Conservation (phyloP, 2,329 filamentous ascomycete genomes). For the Aspergillus thermomutatus region DNA sequence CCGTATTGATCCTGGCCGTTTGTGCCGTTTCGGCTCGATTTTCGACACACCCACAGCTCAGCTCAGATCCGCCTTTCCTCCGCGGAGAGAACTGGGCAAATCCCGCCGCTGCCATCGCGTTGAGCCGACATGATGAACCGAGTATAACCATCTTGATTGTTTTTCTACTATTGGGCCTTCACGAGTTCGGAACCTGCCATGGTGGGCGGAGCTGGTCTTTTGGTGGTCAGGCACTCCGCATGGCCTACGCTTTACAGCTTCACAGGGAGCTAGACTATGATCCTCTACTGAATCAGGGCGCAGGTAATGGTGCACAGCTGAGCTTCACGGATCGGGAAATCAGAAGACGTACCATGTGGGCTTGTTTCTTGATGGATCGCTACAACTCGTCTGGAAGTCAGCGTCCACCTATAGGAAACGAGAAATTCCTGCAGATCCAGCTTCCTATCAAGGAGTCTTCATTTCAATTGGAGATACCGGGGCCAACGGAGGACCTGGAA, state of each 20-base stretch:
- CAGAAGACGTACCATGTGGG: conserved; percentile 92
- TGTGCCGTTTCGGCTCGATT: conserved; percentile 95
- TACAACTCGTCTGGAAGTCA: conserved; percentile 97
- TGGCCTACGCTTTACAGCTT: conserved; percentile 93
- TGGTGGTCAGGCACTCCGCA: conserved; percentile 89
- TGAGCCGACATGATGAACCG: conserved; percentile 85
- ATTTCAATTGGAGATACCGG: conserved; percentile 88
- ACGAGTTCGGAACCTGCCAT: conserved; percentile 96
- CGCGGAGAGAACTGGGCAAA: conserved; percentile 89
- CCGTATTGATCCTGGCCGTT: conserved; percentile 87
- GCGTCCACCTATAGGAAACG: conserved; percentile 83
- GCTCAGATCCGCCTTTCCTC: conserved; percentile 73
- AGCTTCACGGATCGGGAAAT: conserved; percentile 95
- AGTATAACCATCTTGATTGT: conserved; percentile 96
- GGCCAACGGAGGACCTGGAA: conserved; percentile 76
- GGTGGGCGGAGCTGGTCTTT: conserved; percentile 95
- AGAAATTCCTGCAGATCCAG: conserved; percentile 84
- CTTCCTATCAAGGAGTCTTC: conserved; percentile 86
- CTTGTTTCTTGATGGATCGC: conserved; percentile 94
- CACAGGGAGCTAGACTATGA: conserved; percentile 89
- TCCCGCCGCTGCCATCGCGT: conserved; percentile 80
- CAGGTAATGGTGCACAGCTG: conserved; percentile 57
- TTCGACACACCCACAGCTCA: conserved; percentile 79
- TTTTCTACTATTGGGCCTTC: conserved; percentile 79
- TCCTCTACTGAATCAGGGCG: conserved; percentile 60